Percentiles rank a stretch among this genome's conserved stretches.
phyloP scores from a whole-genome alignment of 257 asterid species.

The Ajuga chamaepitys region DNA sequence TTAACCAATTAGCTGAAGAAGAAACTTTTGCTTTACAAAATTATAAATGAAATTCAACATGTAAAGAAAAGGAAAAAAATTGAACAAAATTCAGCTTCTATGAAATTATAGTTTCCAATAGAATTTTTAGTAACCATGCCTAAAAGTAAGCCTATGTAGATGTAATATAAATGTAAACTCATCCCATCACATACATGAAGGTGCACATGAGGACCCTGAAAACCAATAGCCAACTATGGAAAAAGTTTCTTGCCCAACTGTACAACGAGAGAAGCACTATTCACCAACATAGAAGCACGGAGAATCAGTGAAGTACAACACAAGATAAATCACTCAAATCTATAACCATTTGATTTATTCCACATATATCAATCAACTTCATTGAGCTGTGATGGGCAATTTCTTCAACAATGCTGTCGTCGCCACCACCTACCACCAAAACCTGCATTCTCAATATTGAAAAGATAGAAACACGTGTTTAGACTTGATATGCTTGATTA shows the following conservation, averaged over 20 bases:
- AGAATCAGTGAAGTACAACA: background rate
- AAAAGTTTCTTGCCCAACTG: constrained; percentile 91
- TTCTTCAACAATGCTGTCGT: constrained; percentile 96
- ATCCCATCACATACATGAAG: constrained; percentile 97
- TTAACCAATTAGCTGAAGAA: background rate
- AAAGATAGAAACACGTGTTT: background rate
- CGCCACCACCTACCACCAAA: constrained; percentile 99
- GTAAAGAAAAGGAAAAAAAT: background rate
- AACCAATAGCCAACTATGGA: constrained; percentile 90
- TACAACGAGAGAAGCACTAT: constrained; percentile 2
- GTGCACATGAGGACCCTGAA: constrained; percentile 87
- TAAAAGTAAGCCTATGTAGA: constrained; percentile 7
- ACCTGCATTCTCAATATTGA: constrained; percentile 44
- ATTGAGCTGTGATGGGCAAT: constrained; percentile 88
- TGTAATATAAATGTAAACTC: background rate
- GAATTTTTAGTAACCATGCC: background rate
- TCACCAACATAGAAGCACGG: constrained; percentile 2
- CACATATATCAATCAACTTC: constrained; percentile 86
- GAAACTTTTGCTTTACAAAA: background rate
- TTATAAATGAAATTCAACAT: background rate
- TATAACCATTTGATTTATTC: constrained; percentile 92
- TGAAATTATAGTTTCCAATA: background rate
- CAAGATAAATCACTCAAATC: constrained; percentile 53
- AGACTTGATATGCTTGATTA: background rate
- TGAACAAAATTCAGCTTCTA: background rate